Conservation (phyloP, 2,329 filamentous ascomycete genomes). For the Pseudogymnoascus sp. region DNA sequence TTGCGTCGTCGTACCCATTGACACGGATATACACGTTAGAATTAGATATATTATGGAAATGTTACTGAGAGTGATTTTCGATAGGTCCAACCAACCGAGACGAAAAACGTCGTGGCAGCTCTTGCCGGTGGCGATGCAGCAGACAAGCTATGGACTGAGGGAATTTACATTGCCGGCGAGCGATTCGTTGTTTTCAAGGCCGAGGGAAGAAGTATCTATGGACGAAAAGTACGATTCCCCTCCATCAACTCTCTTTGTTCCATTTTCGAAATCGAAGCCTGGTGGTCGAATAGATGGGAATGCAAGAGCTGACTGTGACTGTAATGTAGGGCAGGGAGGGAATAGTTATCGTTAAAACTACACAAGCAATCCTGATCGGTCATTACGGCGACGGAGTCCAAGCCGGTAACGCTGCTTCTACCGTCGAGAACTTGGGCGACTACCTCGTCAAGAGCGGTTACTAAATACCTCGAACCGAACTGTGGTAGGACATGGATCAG, state of each 20-base stretch:
- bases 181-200: conserved; percentile 72
- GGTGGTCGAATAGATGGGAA: neutral
- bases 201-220: conserved; percentile 74
- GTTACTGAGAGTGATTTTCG: conserved; percentile 10
- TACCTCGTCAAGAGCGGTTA: conserved; percentile 71
- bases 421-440: conserved; percentile 76
- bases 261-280: neutral
- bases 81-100: conserved; percentile 51
- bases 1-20: neutral
- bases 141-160: conserved; percentile 62
- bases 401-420: conserved; percentile 68
- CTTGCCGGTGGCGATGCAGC: conserved; percentile 41
- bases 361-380: conserved; percentile 77
- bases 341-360: conserved; percentile 76
- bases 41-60: neutral
- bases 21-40: neutral
- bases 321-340: conserved; percentile 64
- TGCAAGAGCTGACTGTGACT: neutral
- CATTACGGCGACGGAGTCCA: conserved; percentile 72
- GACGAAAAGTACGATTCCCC: conserved; percentile 61
- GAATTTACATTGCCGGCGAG: conserved; percentile 67
- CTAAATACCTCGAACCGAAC: conserved; percentile 40
- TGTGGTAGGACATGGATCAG: too few relatives aligned
- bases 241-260: neutral
- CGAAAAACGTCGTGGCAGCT: conserved; percentile 50